Conservation (phyloP, 345 rosid genomes). For the Tarenaya hassleriana region DNA sequence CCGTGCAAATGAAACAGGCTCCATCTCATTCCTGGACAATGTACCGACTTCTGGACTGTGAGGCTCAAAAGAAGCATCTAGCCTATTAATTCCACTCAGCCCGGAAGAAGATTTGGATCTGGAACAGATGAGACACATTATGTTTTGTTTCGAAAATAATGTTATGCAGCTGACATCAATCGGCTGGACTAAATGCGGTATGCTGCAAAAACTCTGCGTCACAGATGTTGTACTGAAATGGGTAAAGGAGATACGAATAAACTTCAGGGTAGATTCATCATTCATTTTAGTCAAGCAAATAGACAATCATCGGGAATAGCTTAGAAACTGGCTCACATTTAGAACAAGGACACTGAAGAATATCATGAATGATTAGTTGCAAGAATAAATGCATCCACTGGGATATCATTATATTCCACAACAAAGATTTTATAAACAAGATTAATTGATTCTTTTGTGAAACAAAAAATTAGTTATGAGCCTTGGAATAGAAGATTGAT, state of each 20-base stretch:
- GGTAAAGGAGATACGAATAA: conserved; percentile 1
- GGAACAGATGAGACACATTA: conserved; percentile 20
- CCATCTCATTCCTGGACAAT: conserved; percentile 52
- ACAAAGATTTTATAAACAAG: conserved; percentile 3
- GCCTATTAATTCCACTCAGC: conserved; percentile 56
- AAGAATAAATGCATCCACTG: conserved; percentile 2
- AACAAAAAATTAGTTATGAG: no score
- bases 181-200: conserved; percentile 5
- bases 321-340: neutral
- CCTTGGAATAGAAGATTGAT: conserved; percentile 5
- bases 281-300: conserved; percentile 1
- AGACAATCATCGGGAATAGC: conserved; percentile 2
- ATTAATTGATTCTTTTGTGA: no score
- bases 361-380: conserved; percentile 7
- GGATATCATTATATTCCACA: conserved; percentile 1
- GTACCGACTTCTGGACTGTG: conserved; percentile 53
- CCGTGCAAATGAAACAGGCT: conserved; percentile 44
- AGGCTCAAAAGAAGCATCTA: conserved; percentile 54
- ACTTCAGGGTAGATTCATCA: conserved; percentile 5
- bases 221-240: neutral
- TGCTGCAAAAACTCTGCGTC: conserved; percentile 10
- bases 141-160: no score
- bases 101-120: conserved; percentile 71
- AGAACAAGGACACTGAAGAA: conserved; percentile 8
- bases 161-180: conserved; percentile 7